Base-by-base conservation (phyloP, 345 rosid genomes). In the Heritiera littoralis region DNA sequence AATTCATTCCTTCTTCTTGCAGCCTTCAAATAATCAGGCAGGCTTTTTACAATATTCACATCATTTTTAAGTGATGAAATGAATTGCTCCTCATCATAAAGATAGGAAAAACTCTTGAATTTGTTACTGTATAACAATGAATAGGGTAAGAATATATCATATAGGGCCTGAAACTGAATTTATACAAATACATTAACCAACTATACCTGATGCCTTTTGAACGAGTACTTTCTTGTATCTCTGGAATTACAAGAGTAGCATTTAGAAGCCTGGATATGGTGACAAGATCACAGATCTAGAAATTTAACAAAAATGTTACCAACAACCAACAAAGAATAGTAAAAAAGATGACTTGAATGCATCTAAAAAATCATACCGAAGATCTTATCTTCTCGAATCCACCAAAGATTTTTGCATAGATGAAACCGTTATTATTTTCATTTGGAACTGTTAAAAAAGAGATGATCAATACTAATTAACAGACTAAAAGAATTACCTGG, bases 251-350 rank as follows among this genome's bases (percentile, higher is more conserved):
- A 86, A 97, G 99, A 79, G 99, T 97, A 88, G 98, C 99, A 92
- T 97, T 97, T 81, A 97, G 84, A 86, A 97, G 99, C 94, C 98
- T 94, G 90, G 99, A 88, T 87, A 97, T 89, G 88, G 94, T 89
- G 87, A 97, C 99, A 91, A 97, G 98, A 93, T 97, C 99, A 88
- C 98, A 94, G 83, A 97, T 91, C 98, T 97, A 93, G 91, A 90
- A 87, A 92, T 88, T 85, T 86, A 85, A 85, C 88, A 90, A 84
- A 82, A 77, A 81, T 23, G 87, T 88, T 86, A 88, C 72, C 81
- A 84, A 82, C 80, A 75, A 67, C 52, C 77, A 11, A 73, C 14
- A 81, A 67, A 41, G 73, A 11, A 68, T 43, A 14, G 23, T 74
- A 30, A 72, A 69, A 45, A 43, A 23, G 28, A 35, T 40, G 72